These are phyloP conservation scores for Russula emetica DNA, from an alignment of 768 basidiomycete genomes.

Conservation along the genomic window DNA sequence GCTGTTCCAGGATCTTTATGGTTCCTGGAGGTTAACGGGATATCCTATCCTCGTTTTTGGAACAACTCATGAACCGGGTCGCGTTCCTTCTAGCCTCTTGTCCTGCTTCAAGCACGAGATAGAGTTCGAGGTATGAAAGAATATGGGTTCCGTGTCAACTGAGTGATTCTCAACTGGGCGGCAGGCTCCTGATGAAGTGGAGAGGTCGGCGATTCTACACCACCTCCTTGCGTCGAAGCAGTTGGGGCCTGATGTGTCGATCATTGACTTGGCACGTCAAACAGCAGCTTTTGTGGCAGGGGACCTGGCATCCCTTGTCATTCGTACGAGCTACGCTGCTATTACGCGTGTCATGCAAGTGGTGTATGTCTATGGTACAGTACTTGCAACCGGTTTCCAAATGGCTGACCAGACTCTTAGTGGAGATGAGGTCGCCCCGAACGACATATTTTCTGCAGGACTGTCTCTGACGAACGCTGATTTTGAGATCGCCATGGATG, in stretches of 20 bases:
- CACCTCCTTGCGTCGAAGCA: slow-evolving; percentile 39
- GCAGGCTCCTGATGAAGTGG: slow-evolving; percentile 77
- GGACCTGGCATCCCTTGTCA: slow-evolving; percentile 70
- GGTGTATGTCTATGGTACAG: neutral
- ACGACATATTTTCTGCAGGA: slow-evolving; percentile 38
- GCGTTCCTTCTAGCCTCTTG: slow-evolving; percentile 57
- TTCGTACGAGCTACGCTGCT: slow-evolving; percentile 52
- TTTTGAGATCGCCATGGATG: slow-evolving; percentile 65
- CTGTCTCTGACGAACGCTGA: slow-evolving; percentile 53
- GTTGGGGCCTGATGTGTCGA: slow-evolving; percentile 73
- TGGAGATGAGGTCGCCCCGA: slow-evolving; percentile 30
- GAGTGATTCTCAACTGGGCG: slow-evolving; percentile 4
- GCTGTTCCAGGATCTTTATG: slow-evolving; percentile 52
- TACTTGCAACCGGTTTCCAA: neutral
- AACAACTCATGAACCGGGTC: slow-evolving; percentile 63
- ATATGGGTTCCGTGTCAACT: slow-evolving; percentile 39
- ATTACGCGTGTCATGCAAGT: slow-evolving; percentile 42
- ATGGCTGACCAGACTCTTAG: slow-evolving; percentile 2
- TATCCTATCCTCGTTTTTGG: slow-evolving; percentile 75
- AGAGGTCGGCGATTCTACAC: slow-evolving; percentile 59
- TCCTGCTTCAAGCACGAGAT: slow-evolving; percentile 85
- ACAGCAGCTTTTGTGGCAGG: slow-evolving; percentile 86
- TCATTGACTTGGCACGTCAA: slow-evolving; percentile 70
- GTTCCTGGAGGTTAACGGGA: slow-evolving; percentile 54
- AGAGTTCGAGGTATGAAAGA: slow-evolving; percentile 44